These are phyloP conservation scores for Claviceps capensis DNA, from an alignment of 2,329 filamentous ascomycete genomes.

Conservation along the genomic window DNA sequence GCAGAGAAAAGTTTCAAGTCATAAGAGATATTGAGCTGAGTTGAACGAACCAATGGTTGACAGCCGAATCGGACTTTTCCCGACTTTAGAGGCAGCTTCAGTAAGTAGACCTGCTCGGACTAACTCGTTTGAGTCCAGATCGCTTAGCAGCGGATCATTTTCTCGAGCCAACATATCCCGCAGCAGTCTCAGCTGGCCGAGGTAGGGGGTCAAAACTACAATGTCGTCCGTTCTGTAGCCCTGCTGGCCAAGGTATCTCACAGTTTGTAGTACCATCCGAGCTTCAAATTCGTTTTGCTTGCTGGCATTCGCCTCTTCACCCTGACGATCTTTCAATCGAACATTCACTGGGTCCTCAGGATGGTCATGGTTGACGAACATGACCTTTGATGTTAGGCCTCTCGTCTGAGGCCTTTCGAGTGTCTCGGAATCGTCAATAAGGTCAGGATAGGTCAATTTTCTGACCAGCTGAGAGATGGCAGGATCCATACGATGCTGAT, in stretches of 20 bases:
- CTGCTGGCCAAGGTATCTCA: slow-evolving; percentile 57
- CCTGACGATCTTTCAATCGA: slow-evolving; percentile 33
- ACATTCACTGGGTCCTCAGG: slow-evolving; percentile 30
- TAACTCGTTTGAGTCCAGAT: slow-evolving; percentile 52
- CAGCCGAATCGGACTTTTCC: slow-evolving; percentile 41
- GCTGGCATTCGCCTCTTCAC: slow-evolving; percentile 29
- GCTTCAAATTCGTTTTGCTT: slow-evolving; percentile 52
- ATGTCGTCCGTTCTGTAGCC: slow-evolving; percentile 52
- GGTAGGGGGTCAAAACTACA: slow-evolving; percentile 58
- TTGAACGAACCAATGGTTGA: slow-evolving; percentile 50
- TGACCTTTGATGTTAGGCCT: slow-evolving; percentile 37
- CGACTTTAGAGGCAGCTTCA: slow-evolving; percentile 32
- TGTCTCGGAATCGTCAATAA: slow-evolving; percentile 42
- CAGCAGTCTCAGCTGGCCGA: slow-evolving; percentile 52
- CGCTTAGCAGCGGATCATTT: slow-evolving; percentile 53
- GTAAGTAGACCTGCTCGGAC: slow-evolving; percentile 44
- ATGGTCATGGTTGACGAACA: slow-evolving; percentile 52
- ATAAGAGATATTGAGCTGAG: not conserved
- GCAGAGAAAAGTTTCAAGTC: not conserved
- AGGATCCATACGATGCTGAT: slow-evolving; percentile 56
- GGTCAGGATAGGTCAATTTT: slow-evolving; percentile 47
- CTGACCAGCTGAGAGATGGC: slow-evolving; percentile 47
- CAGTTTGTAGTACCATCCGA: slow-evolving; percentile 48
- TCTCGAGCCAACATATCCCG: slow-evolving; percentile 36
- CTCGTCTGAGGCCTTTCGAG: slow-evolving; percentile 29